These are phyloP conservation scores for Megacollybia platyphylla DNA, from an alignment of 1,284 basidiomycete species.

Conservation along the genomic window DNA sequence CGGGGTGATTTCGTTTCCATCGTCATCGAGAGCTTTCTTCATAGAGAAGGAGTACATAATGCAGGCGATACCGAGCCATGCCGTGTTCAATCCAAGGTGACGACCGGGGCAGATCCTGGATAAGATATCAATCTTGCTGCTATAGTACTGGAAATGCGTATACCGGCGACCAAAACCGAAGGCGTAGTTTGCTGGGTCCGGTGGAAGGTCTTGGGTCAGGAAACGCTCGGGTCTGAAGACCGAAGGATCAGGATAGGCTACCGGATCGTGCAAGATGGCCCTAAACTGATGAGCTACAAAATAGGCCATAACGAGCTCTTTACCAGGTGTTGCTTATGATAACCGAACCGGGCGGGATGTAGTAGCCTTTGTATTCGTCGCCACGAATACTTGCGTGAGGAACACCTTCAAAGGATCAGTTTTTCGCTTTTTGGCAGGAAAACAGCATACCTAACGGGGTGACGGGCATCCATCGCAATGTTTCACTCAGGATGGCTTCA, in stretches of 20 bases:
- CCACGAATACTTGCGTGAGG: background rate
- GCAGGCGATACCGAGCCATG: background rate
- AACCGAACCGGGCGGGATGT: conserved; percentile 1
- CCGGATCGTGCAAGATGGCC: conserved; percentile 4
- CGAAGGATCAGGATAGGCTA: conserved; percentile 4
- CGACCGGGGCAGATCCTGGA: background rate
- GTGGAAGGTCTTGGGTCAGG: conserved; percentile 1
- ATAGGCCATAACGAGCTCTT: background rate
- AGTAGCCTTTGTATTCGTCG: background rate
- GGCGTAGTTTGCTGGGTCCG: conserved; percentile 2
- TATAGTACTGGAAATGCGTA: background rate
- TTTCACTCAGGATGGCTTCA: conserved; percentile 3
- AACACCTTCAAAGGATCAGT: background rate
- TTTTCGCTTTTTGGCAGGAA: background rate
- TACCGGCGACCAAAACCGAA: conserved; percentile 6
- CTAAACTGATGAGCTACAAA: background rate
- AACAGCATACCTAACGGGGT: conserved; percentile 3
- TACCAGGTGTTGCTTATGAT: conserved; percentile 3
- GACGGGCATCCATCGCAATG: conserved; percentile 3
- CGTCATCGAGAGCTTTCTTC: background rate
- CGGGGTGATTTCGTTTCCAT: background rate
- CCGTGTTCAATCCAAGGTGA: background rate
- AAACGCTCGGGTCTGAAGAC: conserved; percentile 6
- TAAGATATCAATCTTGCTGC: background rate
- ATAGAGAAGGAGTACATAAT: background rate